A percentile compares a stretch with the other conserved stretches of the same genome.
Conservation (phyloP, 2,329 filamentous ascomycete species). For the Colletotrichum costaricense region DNA sequence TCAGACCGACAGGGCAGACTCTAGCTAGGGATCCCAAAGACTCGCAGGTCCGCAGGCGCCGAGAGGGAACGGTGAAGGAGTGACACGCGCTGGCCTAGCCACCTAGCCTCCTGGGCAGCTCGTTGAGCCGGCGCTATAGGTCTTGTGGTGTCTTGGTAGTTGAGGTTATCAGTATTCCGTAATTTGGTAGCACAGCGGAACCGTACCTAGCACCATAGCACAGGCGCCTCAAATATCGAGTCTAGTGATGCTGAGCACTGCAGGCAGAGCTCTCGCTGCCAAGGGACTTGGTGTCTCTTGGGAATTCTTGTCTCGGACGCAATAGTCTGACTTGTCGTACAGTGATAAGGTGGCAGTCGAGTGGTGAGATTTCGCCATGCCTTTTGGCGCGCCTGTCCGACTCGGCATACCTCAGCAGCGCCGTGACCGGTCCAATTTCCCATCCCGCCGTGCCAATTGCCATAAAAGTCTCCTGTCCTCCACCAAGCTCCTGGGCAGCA, state of each 20-base stretch:
- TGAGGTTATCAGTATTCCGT: neutral
- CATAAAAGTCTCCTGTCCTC: neutral
- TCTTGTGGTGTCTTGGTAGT: neutral
- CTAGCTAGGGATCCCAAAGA: neutral
- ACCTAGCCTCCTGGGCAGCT: neutral
- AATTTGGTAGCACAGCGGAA: no score
- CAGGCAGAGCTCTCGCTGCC: neutral
- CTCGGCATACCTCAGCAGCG: constrained; percentile 18
- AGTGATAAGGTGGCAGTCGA: neutral
- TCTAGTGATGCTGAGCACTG: no score
- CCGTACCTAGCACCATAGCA: neutral
- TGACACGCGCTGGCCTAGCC: neutral
- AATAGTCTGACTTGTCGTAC: neutral
- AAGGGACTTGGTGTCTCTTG: neutral
- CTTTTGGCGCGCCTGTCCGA: constrained; percentile 9
- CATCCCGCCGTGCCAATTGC: neutral
- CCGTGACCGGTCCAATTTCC: neutral
- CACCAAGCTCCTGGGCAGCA: neutral
- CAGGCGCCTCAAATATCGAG: neutral
- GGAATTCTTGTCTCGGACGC: constrained; percentile 7
- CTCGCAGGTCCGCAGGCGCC: neutral
- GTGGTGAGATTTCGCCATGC: neutral
- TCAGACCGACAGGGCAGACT: neutral
- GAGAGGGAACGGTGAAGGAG: neutral
- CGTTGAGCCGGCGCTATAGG: neutral